phyloP scores from a whole-genome alignment of 2,329 filamentous ascomycete genomes.

The Coccinonectria pachysandricola region DNA sequence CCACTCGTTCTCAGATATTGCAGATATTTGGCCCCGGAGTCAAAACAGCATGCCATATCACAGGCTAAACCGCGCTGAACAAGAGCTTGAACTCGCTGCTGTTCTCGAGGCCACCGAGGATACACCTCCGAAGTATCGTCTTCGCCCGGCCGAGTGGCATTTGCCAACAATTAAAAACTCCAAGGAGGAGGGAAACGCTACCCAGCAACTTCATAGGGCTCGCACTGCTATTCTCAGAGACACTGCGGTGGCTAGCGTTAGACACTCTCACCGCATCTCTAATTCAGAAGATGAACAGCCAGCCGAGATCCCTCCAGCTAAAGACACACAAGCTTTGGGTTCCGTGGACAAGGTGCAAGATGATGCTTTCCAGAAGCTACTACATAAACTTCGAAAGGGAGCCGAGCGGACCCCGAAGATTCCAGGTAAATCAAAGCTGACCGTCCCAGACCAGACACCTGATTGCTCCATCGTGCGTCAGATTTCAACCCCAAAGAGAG shows the following conservation, averaged over 20 bases:
- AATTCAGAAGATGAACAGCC: slow-evolving; percentile 1
- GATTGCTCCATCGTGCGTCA: too few relatives aligned
- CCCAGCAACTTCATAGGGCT: too few relatives aligned
- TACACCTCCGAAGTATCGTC: slow-evolving; percentile 2
- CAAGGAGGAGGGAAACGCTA: not conserved
- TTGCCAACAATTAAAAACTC: too few relatives aligned
- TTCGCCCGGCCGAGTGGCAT: not conserved
- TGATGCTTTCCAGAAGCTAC: slow-evolving; percentile 17
- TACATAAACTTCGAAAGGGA: slow-evolving; percentile 17
- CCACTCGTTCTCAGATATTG: slow-evolving; percentile 2
- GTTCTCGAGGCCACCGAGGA: slow-evolving; percentile 5
- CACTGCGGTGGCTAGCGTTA: slow-evolving; percentile 8
- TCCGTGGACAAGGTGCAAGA: too few relatives aligned
- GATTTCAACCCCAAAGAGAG: not conserved
- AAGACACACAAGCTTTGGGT: too few relatives aligned
- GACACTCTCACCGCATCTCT: slow-evolving; percentile 1
- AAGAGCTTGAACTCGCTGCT: slow-evolving; percentile 5
- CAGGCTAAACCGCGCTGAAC: slow-evolving; percentile 1
- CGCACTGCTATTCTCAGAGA: slow-evolving; percentile 10
- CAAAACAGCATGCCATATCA: not conserved
- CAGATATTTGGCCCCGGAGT: too few relatives aligned
- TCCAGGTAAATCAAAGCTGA: slow-evolving; percentile 2
- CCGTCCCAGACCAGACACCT: too few relatives aligned
- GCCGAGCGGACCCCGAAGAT: slow-evolving; percentile 1
- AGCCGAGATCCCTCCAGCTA: too few relatives aligned